Evolutionary conservation across 1,284 basidiomycete genomes (phyloP).

Genomic region (Ceratorhiza oryzae-sativae): DNA sequence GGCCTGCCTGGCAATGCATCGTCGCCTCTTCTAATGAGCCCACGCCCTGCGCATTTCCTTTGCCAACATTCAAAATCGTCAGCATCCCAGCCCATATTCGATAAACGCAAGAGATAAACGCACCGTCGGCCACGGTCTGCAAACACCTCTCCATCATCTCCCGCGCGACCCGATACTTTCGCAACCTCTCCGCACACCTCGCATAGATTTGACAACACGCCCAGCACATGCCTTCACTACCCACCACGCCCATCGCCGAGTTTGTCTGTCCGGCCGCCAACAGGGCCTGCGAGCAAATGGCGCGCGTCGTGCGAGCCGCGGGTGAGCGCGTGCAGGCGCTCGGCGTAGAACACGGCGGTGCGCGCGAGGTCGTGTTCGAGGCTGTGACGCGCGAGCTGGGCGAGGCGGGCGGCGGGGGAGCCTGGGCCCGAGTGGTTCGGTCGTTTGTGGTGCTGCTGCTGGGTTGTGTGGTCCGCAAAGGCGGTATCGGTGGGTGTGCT

Average conservation of each 20-base stretch:
- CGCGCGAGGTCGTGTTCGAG: slow-evolving; percentile 76
- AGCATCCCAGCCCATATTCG: not conserved
- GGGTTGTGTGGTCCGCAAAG: not conserved
- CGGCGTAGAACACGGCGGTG: slow-evolving; percentile 82
- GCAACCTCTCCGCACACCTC: slow-evolving; percentile 74
- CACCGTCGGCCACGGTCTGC: slow-evolving; percentile 31
- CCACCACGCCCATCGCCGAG: slow-evolving; percentile 76
- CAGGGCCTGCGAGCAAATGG: slow-evolving; percentile 82
- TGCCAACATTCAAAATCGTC: slow-evolving; percentile 37
- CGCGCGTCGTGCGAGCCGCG: slow-evolving; percentile 69
- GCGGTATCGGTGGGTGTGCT: slow-evolving; percentile 13
- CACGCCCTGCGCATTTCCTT: slow-evolving; percentile 44
- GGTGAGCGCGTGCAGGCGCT: slow-evolving; percentile 53
- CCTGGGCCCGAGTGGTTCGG: slow-evolving; percentile 2
- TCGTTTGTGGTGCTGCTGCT: not conserved
- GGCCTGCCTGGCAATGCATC: slow-evolving; percentile 72
- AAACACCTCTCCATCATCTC: slow-evolving; percentile 52
- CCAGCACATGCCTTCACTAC: slow-evolving; percentile 67
- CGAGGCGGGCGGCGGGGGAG: slow-evolving; percentile 13
- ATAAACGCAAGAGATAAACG: not conserved
- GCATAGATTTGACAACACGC: slow-evolving; percentile 78
- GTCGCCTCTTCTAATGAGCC: slow-evolving; percentile 65
- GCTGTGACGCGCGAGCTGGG: slow-evolving; percentile 46
- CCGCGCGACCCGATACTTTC: slow-evolving; percentile 72
- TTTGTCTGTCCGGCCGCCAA: slow-evolving; percentile 77